Conservation (phyloP, 2,329 filamentous ascomycete genomes). For the Furcasterigmium furcatum region DNA sequence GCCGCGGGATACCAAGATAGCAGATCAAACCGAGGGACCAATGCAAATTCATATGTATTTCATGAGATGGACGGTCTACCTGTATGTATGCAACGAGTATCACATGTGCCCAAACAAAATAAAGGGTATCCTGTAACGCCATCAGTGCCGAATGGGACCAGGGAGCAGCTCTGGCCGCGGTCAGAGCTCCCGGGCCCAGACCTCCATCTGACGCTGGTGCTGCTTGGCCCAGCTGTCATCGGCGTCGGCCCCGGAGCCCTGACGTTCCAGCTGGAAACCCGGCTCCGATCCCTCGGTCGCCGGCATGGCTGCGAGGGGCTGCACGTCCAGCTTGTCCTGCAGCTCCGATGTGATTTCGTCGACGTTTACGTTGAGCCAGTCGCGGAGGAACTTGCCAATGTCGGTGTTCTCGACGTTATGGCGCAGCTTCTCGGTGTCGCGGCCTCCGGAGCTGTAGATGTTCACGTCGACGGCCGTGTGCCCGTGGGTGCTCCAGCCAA, state of each 20-base stretch:
- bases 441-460: constrained; percentile 78
- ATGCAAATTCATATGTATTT: too few relatives aligned
- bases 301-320: not conserved
- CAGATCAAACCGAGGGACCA: too few relatives aligned
- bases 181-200: not conserved
- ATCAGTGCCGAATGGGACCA: not conserved
- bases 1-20: too few relatives aligned
- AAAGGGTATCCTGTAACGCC: not conserved
- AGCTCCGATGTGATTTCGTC: constrained; percentile 70
- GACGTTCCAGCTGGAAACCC: too few relatives aligned
- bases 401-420: constrained; percentile 97
- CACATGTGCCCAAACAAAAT: not conserved
- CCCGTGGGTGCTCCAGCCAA: constrained; percentile 93
- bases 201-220: not conserved
- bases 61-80: too few relatives aligned
- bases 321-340: constrained; percentile 41
- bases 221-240: not conserved
- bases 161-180: not conserved
- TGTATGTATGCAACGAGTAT: not conserved
- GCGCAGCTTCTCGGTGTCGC: constrained; percentile 58
- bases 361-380: constrained; percentile 79
- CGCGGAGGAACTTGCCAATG: constrained; percentile 74
- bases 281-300: not conserved
- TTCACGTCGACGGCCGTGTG: constrained; percentile 95
- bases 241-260: too few relatives aligned